phyloP scores from a whole-genome alignment of 306 rosid species.

The Cucumis cinereus region DNA sequence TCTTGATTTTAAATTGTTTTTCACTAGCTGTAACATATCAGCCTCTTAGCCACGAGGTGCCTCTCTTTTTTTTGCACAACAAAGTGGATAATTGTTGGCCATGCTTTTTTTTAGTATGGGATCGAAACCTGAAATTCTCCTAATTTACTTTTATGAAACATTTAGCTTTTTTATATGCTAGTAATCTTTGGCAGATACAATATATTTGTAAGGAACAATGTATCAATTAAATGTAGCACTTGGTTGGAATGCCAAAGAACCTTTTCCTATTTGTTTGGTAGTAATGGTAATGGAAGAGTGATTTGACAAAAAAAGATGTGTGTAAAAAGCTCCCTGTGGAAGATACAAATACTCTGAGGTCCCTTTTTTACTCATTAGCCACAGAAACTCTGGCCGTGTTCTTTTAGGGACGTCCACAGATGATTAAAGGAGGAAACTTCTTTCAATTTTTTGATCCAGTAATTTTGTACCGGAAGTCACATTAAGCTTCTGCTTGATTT shows the following conservation, averaged over 20 bases:
- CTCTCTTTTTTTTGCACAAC: not conserved
- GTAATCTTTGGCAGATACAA: not conserved
- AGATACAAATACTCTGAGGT: not conserved
- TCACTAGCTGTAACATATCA: not conserved
- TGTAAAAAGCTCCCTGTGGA: not conserved
- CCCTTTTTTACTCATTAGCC: not conserved
- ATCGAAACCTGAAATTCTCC: not conserved
- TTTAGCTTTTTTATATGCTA: not conserved
- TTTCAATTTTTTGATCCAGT: not conserved
- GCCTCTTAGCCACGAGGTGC: not conserved
- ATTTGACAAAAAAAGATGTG: not conserved
- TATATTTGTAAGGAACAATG: not conserved
- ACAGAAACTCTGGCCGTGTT: not conserved
- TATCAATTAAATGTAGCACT: too few species aligned
- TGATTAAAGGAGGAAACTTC: not conserved
- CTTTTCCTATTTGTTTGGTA: not conserved
- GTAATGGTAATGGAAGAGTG: not conserved
- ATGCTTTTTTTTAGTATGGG: not conserved
- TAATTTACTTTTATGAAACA: not conserved
- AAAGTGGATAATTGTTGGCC: not conserved
- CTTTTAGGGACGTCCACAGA: not conserved
- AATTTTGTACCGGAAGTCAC: not conserved
- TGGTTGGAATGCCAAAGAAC: not conserved
- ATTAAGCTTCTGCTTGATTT: not conserved
- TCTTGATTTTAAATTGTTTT: not conserved